phyloP scores from a whole-genome alignment of 192 early-diverging fungal species.

The Cladochytrium replicatum region DNA sequence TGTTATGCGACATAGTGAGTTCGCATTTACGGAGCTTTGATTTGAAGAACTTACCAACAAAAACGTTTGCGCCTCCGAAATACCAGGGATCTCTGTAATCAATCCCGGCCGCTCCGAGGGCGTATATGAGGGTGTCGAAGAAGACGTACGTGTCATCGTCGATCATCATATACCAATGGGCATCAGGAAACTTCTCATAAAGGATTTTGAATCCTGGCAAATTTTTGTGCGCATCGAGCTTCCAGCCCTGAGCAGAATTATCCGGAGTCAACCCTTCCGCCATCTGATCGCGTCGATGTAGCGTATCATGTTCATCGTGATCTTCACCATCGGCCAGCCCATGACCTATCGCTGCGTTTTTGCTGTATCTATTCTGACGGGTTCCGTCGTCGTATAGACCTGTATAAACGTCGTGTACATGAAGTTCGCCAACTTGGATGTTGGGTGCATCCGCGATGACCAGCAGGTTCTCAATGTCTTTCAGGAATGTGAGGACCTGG shows the following conservation, averaged over 20 bases:
- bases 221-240: conserved; percentile 47
- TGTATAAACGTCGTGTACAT: background rate
- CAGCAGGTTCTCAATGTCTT: conserved; percentile 1
- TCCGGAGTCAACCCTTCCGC: conserved; percentile 22
- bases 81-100: conserved; percentile 31
- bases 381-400: background rate
- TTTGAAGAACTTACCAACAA: conserved; percentile 13
- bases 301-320: no score
- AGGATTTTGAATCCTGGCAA: conserved; percentile 39
- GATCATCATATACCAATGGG: conserved; percentile 53
- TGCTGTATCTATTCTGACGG: no score
- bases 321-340: no score
- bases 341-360: no score
- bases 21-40: background rate
- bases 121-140: conserved; percentile 33
- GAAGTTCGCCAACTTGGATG: background rate
- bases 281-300: conserved; percentile 4
- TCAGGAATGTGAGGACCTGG: conserved; percentile 8
- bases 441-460: conserved; percentile 14
- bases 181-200: conserved; percentile 37
- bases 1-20: conserved; percentile 3
- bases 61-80: conserved; percentile 30
- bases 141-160: conserved; percentile 56
- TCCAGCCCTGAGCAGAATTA: conserved; percentile 32
- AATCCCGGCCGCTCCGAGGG: conserved; percentile 8